Evolutionary conservation across 176 grass and related monocot genomes (phyloP), one percentile per base, ranked within the genome.

Genomic region (Miscanthus lutarioriparius): DNA sequence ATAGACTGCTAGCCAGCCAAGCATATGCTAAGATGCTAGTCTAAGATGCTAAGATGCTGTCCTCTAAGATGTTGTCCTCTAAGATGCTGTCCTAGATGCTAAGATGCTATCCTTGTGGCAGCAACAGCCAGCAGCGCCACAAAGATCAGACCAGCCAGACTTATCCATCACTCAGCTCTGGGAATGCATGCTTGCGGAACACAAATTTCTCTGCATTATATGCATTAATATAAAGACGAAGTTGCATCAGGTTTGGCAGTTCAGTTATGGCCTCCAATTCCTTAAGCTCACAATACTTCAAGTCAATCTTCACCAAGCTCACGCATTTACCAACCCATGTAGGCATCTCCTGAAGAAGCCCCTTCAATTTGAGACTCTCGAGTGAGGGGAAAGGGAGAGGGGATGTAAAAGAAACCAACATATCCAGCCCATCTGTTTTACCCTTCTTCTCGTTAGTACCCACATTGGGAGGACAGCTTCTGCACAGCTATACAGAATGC

Each of bases 141-240:
- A n/a, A n/a, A n/a, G n/a, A n/a, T n/a, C n/a, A n/a, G n/a, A n/a
- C n/a, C n/a, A n/a, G n/a, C n/a, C n/a, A n/a, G n/a, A n/a, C n/a
- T n/a, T n/a, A n/a, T n/a, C n/a, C n/a, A n/a, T n/a, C n/a, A n/a
- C n/a, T n/a, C n/a, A 81, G 45, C 35, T 67, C 81, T 59, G 33
- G 61, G 61, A 87, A 87, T 23, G 17, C 25, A 33, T 30, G 7
- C 8, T 2, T 11, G 0, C 3, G 1, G 23, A 87, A 81, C 45
- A 68, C 70, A 9, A 75, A n/a, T 35, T 75, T 67, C 7, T 68
- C 44, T 1, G 10, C 59, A 4, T 0, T 0, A 9, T 56, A 68
- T 44, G 70, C 43, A 0, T 0, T 0, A 0, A 0, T 0, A 14
- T 0, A 0, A 75, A 75, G 44, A 14, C 3, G 0, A 58, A 87